phyloP scores from a whole-genome alignment of 148 eudicot genomes.

The Heliosperma pusillum region DNA sequence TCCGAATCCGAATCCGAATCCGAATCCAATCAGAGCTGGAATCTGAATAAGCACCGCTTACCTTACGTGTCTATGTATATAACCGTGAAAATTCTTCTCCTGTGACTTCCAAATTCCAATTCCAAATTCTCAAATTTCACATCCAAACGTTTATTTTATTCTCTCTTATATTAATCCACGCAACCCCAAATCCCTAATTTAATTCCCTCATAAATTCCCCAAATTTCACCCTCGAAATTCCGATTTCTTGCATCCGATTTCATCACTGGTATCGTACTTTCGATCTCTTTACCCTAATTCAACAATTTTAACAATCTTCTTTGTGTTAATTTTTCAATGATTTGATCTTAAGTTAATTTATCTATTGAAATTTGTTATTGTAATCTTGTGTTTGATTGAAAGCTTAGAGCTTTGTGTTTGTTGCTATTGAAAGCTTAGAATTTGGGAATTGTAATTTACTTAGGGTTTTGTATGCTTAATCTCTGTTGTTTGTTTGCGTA shows the following conservation, averaged over 20 bases:
- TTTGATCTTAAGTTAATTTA: not conserved
- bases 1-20: not conserved
- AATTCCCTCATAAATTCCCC: not conserved
- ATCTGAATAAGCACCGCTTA: not conserved
- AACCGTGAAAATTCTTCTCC: not conserved
- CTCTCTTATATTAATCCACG: not conserved
- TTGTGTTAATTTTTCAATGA: not conserved
- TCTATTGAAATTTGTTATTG: not conserved
- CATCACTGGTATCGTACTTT: not conserved
- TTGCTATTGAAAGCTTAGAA: not conserved
- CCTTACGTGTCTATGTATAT: conserved; percentile 4
- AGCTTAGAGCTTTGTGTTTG: not conserved
- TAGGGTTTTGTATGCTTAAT: not conserved
- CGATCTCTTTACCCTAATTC: not conserved
- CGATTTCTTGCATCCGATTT: not conserved
- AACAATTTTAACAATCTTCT: not conserved
- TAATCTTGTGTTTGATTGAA: not conserved
- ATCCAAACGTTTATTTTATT: not conserved
- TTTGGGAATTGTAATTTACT: not conserved
- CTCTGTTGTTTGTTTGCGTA: not conserved
- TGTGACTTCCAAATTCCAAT: not conserved
- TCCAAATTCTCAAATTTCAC: not conserved
- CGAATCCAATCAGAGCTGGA: too few species aligned
- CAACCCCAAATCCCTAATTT: not conserved
- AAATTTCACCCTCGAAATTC: not conserved